A percentile compares a stretch with the other conserved stretches of the same genome.
These are phyloP conservation scores for Myriosclerotinia duriaeana DNA, from an alignment of 2,329 filamentous ascomycete species.

Conservation along the genomic window DNA sequence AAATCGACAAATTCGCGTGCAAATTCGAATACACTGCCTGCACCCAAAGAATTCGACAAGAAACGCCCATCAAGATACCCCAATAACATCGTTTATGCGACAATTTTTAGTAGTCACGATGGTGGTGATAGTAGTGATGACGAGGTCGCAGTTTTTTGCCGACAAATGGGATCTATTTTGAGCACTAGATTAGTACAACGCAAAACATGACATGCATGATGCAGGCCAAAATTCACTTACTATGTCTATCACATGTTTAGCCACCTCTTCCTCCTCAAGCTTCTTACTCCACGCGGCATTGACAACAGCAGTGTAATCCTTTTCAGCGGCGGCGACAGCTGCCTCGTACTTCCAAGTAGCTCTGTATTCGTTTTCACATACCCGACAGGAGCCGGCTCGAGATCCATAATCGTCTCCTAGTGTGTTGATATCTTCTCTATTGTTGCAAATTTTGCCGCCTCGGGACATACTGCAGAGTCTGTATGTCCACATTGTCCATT, in stretches of 20 bases:
- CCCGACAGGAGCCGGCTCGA: neutral
- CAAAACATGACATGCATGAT: neutral
- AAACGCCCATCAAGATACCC: too few species aligned
- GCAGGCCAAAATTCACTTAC: neutral
- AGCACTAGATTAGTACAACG: neutral
- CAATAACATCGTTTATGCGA: neutral
- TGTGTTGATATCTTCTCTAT: neutral
- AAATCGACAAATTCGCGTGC: fast-evolving
- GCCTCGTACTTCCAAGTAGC: neutral
- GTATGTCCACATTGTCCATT: conserved; percentile 6
- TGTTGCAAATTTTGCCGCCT: neutral
- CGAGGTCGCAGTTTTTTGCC: neutral
- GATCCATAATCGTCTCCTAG: neutral
- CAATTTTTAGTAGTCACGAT: neutral
- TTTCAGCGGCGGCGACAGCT: neutral
- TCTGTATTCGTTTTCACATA: neutral
- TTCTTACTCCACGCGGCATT: conserved; percentile 2
- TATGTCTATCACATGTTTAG: neutral
- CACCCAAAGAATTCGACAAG: neutral
- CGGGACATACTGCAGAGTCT: neutral
- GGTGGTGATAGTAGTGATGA: neutral
- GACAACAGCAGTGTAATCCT: neutral
- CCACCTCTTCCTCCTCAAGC: neutral
- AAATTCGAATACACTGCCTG: neutral
- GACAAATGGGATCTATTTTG: neutral